phyloP scores from a whole-genome alignment of 345 rosid species.

The Ceriops zippeliana region DNA sequence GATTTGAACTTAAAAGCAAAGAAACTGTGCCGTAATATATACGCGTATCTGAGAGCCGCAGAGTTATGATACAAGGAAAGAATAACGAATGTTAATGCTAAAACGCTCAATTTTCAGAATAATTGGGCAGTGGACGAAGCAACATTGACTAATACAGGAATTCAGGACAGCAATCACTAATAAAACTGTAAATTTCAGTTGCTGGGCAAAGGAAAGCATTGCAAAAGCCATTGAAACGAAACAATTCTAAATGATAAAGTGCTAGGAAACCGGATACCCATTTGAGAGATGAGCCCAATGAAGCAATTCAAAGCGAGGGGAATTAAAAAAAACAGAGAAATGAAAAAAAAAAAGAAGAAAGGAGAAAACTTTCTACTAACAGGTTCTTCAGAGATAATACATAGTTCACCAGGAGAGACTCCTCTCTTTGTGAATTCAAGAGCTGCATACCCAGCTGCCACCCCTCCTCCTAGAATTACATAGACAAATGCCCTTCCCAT shows the following conservation, averaged over 20 bases:
- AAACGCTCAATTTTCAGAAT: not conserved
- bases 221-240: not conserved
- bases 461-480: slow-evolving; percentile 96
- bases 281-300: not conserved
- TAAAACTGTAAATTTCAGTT: slow-evolving; percentile 11
- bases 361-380: slow-evolving; percentile 33
- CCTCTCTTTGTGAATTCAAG: slow-evolving; percentile 83
- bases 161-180: slow-evolving; percentile 1
- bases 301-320: not conserved
- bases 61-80: not conserved
- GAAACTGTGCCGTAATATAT: not conserved
- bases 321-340: not conserved
- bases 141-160: not conserved
- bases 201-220: not conserved
- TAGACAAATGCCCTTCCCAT: slow-evolving; percentile 98
- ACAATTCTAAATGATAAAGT: slow-evolving; percentile 3
- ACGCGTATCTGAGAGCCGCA: not conserved
- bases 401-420: slow-evolving; percentile 78
- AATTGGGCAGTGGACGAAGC: no score
- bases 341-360: not conserved
- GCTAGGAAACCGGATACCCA: slow-evolving; percentile 12
- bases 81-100: not conserved
- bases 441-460: slow-evolving; percentile 95
- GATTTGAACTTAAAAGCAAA: not conserved
- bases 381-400: slow-evolving; percentile 89